Evolutionary conservation across 2,329 filamentous ascomycete species (phyloP), one percentile per base, ranked within the genome.

Genomic region (Stachybotrys elegans): DNA sequence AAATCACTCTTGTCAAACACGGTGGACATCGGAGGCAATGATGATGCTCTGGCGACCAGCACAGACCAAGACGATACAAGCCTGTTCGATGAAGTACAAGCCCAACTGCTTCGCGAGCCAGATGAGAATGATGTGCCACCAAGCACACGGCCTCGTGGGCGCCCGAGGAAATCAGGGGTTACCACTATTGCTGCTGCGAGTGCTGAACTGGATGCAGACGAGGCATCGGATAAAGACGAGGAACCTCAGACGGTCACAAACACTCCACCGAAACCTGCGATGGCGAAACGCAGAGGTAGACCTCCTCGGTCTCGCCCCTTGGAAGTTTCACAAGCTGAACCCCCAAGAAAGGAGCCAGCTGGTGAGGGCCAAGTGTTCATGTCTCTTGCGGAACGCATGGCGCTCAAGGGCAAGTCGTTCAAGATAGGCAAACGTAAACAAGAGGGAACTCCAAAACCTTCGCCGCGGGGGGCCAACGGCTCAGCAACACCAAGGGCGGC

Each of bases 341-440:
- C n/a, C n/a, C n/a, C n/a, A n/a, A n/a, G 31, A 12, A 34, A 42
- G 12, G 34, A 45, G 12, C 44, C 56, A 14, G 48, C 45, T 22
- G 51, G 55, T 37, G 44, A 5, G 36, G 46, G 27, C 48, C 55
- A 54, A 11, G 58, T 64, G 11, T 69, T 74, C 39, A 65, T 81
- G 63, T 80, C 78, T 6, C 72, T 81, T 71, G 69, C 71, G 29
- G 77, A 81, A 51, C 69, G 75, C n/a, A 73, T 79, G 68, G 74
- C 70, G 25, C 61, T 77, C 3, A 68, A 63, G 42, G 77, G 76
- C 11, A 79, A 70, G 57, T 72, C 68, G 42, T 70, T 81, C 50
- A 77, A 70, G 58, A 79, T 80, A 36, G 62, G 65, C 19, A 60
- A 61, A 44, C 62, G 64, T 13, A 69, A 58, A 46, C 43, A 51